A percentile compares a stretch with the other conserved stretches of the same genome.
Evolutionary conservation across 2,329 filamentous ascomycete genomes (phyloP).

Genomic region (Scleromitrula shiraiana): DNA sequence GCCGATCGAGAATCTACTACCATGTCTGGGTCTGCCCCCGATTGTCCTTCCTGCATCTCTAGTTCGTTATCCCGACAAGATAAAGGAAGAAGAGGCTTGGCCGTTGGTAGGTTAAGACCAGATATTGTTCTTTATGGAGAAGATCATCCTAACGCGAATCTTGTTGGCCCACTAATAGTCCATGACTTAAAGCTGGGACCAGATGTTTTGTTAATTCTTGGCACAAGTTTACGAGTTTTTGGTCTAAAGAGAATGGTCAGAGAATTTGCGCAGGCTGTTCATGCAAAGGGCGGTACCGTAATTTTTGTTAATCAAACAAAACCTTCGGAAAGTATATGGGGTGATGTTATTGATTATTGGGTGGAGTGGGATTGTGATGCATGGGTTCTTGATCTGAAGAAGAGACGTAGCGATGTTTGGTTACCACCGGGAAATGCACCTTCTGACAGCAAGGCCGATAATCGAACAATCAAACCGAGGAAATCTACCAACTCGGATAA

Average conservation of each 20-base stretch:
- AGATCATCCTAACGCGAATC: slow-evolving; percentile 60
- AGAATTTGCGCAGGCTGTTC: slow-evolving; percentile 64
- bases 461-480: slow-evolving; percentile 7
- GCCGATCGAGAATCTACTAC: slow-evolving; percentile 36
- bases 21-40: slow-evolving; percentile 56
- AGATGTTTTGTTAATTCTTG: slow-evolving; percentile 61
- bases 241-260: slow-evolving; percentile 63
- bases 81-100: slow-evolving; percentile 57
- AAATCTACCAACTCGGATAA: neutral
- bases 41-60: slow-evolving; percentile 57
- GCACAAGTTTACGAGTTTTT: slow-evolving; percentile 63
- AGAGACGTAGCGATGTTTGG: slow-evolving; percentile 28
- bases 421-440: slow-evolving; percentile 20
- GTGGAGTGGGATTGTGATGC: slow-evolving; percentile 68
- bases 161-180: slow-evolving; percentile 60
- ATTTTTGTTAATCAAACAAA: slow-evolving; percentile 68
- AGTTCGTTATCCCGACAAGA: slow-evolving; percentile 56
- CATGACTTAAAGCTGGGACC: slow-evolving; percentile 58
- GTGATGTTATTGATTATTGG: slow-evolving; percentile 66
- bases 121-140: slow-evolving; percentile 71
- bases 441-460: slow-evolving; percentile 13
- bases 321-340: slow-evolving; percentile 64
- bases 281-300: slow-evolving; percentile 56
- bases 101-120: slow-evolving; percentile 59
- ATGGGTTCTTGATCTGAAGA: slow-evolving; percentile 55